Conservation (phyloP, 805 yeast genomes). For the Starmerella apicola region DNA sequence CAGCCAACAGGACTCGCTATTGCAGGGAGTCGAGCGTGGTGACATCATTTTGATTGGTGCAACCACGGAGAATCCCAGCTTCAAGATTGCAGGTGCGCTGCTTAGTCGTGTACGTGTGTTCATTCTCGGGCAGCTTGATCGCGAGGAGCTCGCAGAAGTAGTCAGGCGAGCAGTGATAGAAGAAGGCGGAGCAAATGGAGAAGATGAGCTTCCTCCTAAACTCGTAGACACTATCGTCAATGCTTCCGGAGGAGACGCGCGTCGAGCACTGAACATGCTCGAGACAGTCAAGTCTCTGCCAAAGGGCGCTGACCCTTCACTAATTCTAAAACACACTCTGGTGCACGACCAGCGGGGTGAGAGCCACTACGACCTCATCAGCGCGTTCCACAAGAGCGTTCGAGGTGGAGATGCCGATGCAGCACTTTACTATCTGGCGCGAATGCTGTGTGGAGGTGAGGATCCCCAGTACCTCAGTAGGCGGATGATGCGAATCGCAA, state of each 20-base stretch:
- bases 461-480: conserved; percentile 82
- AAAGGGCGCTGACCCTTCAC: conserved; percentile 25
- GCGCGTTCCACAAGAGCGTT: conserved; percentile 88
- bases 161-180: conserved; percentile 46
- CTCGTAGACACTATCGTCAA: conserved; percentile 57
- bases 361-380: conserved; percentile 84
- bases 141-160: conserved; percentile 40
- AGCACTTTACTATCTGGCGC: conserved; percentile 68
- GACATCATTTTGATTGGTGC: conserved; percentile 78
- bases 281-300: conserved; percentile 38
- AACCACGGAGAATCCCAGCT: conserved; percentile 92
- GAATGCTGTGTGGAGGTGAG: conserved; percentile 90
- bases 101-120: conserved; percentile 76
- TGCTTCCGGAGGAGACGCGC: conserved; percentile 75
- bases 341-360: conserved; percentile 83
- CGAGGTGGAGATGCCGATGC: conserved; percentile 89
- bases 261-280: conserved; percentile 67
- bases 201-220: conserved; percentile 41
- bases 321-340: conserved; percentile 37
- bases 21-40: conserved; percentile 78
- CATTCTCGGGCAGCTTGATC: conserved; percentile 43
- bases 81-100: conserved; percentile 68
- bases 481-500: conserved; percentile 86
- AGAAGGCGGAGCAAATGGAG: conserved; percentile 35
- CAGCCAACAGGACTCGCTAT: conserved; percentile 74